phyloP scores from a whole-genome alignment of 208 protist species.

The Angomonas deanei region DNA sequence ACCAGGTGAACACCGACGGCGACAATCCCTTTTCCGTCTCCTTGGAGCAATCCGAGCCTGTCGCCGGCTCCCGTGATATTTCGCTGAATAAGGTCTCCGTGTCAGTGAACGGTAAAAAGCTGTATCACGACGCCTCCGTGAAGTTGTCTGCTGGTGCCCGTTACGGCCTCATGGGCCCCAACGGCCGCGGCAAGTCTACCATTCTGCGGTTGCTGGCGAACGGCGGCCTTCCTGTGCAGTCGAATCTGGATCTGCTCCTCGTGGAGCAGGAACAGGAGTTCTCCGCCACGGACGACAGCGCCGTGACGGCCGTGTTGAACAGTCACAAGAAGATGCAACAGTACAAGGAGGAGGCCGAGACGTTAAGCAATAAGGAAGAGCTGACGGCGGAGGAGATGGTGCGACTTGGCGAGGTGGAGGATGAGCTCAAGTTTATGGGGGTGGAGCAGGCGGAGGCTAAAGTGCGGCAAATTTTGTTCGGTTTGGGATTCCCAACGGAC shows the following conservation, averaged over 20 bases:
- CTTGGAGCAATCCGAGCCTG: conserved; percentile 42
- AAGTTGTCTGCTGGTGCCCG: conserved; percentile 82
- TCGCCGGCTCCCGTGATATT: conserved; percentile 79
- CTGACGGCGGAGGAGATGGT: conserved; percentile 63
- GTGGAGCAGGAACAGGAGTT: conserved; percentile 97
- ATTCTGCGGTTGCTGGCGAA: conserved; percentile 89
- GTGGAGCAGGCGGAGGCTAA: conserved; percentile 80
- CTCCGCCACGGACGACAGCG: conserved; percentile 66
- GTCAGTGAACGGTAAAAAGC: conserved; percentile 77
- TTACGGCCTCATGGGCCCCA: conserved; percentile 96
- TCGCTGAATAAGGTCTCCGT: conserved; percentile 81
- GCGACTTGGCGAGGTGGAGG: conserved; percentile 78
- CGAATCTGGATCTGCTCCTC: conserved; percentile 91
- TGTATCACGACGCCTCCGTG: conserved; percentile 79
- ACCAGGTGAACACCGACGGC: conserved; percentile 51
- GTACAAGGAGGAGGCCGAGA: conserved; percentile 71
- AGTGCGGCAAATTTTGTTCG: conserved; percentile 85
- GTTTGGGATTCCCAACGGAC: conserved; percentile 92
- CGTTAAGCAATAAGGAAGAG: conserved; percentile 58
- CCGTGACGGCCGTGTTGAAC: conserved; percentile 81
- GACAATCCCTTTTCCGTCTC: conserved; percentile 84
- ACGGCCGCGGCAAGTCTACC: conserved; percentile 95
- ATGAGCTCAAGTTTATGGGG: conserved; percentile 93
- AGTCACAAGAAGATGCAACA: conserved; percentile 88
- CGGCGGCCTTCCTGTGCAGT: conserved; percentile 86